These are phyloP conservation scores for Diutina rugosa DNA, from an alignment of 1,139 yeast genomes.

Conservation along the genomic window DNA sequence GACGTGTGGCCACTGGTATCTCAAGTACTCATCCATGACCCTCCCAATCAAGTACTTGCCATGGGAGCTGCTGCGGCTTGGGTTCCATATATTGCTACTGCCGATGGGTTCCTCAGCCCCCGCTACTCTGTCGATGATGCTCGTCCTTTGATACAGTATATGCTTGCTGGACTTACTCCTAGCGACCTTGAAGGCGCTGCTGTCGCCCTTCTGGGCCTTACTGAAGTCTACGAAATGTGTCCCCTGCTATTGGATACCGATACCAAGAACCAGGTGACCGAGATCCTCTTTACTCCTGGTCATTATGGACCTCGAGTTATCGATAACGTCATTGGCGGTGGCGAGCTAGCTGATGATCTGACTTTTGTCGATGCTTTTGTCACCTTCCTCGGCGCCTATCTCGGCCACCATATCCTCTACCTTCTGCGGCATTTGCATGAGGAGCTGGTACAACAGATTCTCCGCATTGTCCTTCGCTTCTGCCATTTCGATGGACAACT, in stretches of 20 bases:
- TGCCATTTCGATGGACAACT: slow-evolving; percentile 42
- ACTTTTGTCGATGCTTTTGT: slow-evolving; percentile 37
- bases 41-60: background rate
- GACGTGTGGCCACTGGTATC: background rate
- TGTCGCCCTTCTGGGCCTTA: slow-evolving; percentile 14
- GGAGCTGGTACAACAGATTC: slow-evolving; percentile 22
- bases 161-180: background rate
- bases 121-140: background rate
- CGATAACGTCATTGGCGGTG: slow-evolving; percentile 10
- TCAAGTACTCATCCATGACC: background rate
- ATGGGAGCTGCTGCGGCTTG: background rate
- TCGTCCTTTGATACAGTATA: background rate
- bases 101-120: background rate
- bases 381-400: slow-evolving; percentile 35
- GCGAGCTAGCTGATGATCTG: slow-evolving; percentile 16
- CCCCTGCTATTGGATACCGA: slow-evolving; percentile 22
- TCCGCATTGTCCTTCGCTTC: slow-evolving; percentile 40
- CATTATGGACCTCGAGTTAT: slow-evolving; percentile 27
- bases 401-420: slow-evolving; percentile 38
- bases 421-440: slow-evolving; percentile 34
- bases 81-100: background rate
- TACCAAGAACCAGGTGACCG: slow-evolving; percentile 12
- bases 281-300: slow-evolving; percentile 18
- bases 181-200: background rate
- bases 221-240: slow-evolving; percentile 35